Base-by-base conservation (phyloP, 140 eudicot species). In the Erigeron philadelphicus region DNA sequence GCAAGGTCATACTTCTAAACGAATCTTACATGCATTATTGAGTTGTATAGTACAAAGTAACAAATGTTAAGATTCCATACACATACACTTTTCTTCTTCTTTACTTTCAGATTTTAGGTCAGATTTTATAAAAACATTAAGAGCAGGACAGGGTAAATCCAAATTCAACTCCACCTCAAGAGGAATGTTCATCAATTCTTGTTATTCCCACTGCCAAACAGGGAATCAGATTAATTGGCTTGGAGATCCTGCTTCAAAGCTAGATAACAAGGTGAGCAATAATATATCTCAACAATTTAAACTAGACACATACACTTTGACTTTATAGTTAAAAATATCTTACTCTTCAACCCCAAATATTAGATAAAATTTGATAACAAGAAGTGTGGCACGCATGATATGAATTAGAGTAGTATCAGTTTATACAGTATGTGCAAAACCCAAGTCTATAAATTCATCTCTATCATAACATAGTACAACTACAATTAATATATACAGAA, bases 141-240 rank as follows among this genome's bases (percentile, higher is more conserved):
- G 45, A 21, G 54, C 80, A 19, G 78, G 76, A 47, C 50, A 75
- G 53, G 82, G 80, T 57, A 64, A 66, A 48, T 62, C 72, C 75
- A 56, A 54, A 60, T 67, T 61, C 23, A 81, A 75, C 67, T 72
- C 77, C 75, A 50, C 77, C 47, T 77, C 81, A 59, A 81, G 81
- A 67, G 89, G 89, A 60, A 42, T 75, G 86, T 84, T 81, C 68
- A 75, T 84, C 58, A 75, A 78, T 46, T 74, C 86, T 21, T 84
- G 86, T 57, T 74, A 61, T 61, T 48, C 76, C 58, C 89, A 84
- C 23, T 78, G 83, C 76, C 79, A 80, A 73, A 50, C 79, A 15
- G 74, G 81, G 21, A 67, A 67, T 10, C 77, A 72, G 45, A 43
- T 73, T 23, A 80, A 70, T 43, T 76, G 82, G 87, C 57, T 76